Conservation (phyloP, 768 basidiomycete species). For the Amanita jacksonii region DNA sequence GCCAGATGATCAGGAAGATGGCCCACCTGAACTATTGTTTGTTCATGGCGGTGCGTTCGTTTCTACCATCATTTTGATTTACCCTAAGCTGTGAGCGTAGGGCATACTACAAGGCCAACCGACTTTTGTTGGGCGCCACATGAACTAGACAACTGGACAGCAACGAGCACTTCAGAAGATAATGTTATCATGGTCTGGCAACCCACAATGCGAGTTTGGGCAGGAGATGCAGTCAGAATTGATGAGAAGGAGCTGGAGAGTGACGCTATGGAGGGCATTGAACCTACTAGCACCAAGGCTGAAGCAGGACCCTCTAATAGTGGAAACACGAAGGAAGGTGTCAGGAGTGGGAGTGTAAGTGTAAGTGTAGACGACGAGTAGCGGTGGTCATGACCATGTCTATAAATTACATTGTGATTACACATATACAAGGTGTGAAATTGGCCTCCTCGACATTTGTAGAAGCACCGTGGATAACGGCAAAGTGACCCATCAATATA, state of each 20-base stretch:
- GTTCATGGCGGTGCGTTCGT: constrained; percentile 72
- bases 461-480: too few species aligned
- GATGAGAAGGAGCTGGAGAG: constrained; percentile 80
- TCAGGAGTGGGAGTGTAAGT: constrained; percentile 28
- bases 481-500: too few species aligned
- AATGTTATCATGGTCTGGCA: constrained; percentile 98
- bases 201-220: constrained; percentile 90
- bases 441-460: too few species aligned
- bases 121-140: constrained; percentile 97
- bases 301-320: constrained; percentile 11
- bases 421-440: too few species aligned
- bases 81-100: constrained; percentile 27
- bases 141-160: constrained; percentile 73
- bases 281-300: constrained; percentile 25
- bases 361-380: constrained; percentile 46
- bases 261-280: constrained; percentile 71
- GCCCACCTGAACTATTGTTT: constrained; percentile 93
- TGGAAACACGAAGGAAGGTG: constrained; percentile 22
- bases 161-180: constrained; percentile 87
- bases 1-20: constrained; percentile 97
- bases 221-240: constrained; percentile 79
- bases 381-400: too few species aligned
- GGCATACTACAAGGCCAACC: constrained; percentile 81
- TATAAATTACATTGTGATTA: too few species aligned
- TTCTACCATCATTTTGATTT: constrained; percentile 1